Base-by-base conservation (phyloP, 331 rosid species). In the Rosa hybrid region DNA sequence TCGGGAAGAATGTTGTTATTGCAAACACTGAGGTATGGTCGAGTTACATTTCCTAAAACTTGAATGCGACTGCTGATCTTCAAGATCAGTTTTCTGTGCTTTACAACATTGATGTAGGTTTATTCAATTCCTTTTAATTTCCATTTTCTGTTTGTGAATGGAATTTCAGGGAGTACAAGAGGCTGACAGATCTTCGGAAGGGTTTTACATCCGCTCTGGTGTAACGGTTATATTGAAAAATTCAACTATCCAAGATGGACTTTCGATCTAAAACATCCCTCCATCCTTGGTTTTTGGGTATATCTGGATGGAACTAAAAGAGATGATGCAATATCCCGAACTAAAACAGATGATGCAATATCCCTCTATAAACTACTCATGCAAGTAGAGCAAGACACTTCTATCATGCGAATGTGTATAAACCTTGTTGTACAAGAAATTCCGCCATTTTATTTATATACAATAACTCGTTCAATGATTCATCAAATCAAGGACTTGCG, bases 201-300 rank as follows among this genome's bases (percentile, higher is more conserved):
- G 97, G 76, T 90, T 94, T 83, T 90, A 94, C 89, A 91, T 94
- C 86, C 92, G 97, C 49, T 90, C 97, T 0, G 98, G 94, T 8
- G 75, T 91, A 77, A 85, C 92, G 18, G 4, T 93, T 54, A 82
- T 88, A 79, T 69, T 86, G 83, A 94, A 88, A 87, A 91, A 90
- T 78, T 84, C 95, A 53, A 85, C 82, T n/a, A 89, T 91, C 72
- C 65, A 57, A 73, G 95, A 91, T 67, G 97, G 94, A 59, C 11
- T 74, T 0, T 84, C 86, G 76, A 89, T 94, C 80, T 50, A 54
- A 65, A 4, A 7, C 67, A 13, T 45, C 23, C 23, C 48, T 76
- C 68, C 54, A 13, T 41, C 56, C 70, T 65, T 75, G 34, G 27
- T 72, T 82, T 86, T 79, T 80, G 78, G 64, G 79, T 59, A 49